These are phyloP conservation scores for Pythium monospermum DNA, from an alignment of 352 stramenopile genomes.

Conservation along the genomic window DNA sequence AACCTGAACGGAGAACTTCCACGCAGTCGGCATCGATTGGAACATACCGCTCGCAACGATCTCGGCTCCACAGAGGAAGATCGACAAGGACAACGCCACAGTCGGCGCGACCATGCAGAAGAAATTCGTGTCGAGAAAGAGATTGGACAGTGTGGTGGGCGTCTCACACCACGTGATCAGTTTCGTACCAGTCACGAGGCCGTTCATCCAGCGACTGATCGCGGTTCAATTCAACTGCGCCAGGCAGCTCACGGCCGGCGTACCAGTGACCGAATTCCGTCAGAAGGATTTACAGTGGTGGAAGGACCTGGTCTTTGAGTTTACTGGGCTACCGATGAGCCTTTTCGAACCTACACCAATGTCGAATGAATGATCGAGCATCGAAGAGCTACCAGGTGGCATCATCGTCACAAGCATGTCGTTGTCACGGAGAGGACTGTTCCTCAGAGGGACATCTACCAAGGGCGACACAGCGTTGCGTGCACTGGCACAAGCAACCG, in stretches of 20 bases:
- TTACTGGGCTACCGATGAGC: background rate
- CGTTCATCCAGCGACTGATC: slow-evolving; percentile 6
- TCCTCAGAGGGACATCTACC: background rate
- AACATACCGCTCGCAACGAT: background rate
- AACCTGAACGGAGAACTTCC: slow-evolving; percentile 2
- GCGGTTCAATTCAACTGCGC: background rate
- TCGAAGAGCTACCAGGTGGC: background rate
- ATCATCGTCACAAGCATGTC: slow-evolving; percentile 2
- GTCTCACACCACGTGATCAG: slow-evolving; percentile 2
- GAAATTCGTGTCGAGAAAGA: background rate
- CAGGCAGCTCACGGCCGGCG: background rate
- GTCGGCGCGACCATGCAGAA: background rate
- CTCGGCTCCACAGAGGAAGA: slow-evolving; percentile 1
- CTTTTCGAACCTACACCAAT: background rate
- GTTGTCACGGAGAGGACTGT: background rate
- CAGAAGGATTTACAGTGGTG: slow-evolving; percentile 8
- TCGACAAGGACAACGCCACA: background rate
- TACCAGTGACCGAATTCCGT: background rate
- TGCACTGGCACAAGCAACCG: background rate
- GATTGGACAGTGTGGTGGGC: slow-evolving; percentile 4
- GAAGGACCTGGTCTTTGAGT: slow-evolving; percentile 1
- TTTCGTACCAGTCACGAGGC: slow-evolving; percentile 7
- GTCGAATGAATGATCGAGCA: background rate
- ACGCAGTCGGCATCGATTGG: slow-evolving; percentile 7
- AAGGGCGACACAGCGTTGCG: background rate